These are phyloP conservation scores for Saitozyma podzolica DNA, from an alignment of 768 basidiomycete genomes.

Conservation along the genomic window DNA sequence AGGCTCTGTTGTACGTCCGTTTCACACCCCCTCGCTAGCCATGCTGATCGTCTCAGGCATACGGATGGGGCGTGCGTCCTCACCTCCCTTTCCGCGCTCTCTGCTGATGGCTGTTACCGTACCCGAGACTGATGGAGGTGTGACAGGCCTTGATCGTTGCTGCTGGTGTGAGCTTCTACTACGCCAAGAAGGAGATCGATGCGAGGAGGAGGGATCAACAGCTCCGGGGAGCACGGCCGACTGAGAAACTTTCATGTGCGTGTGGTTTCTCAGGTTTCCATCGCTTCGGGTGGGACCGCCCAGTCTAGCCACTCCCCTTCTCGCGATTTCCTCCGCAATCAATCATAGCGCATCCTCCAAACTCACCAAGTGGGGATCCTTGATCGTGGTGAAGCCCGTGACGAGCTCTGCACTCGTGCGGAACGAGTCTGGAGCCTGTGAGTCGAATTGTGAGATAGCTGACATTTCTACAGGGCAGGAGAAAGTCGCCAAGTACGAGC, in stretches of 20 bases:
- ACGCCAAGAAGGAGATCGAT: slow-evolving; percentile 33
- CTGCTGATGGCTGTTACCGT: not conserved
- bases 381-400: not conserved
- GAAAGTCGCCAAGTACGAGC: slow-evolving; percentile 9
- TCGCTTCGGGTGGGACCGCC: not conserved
- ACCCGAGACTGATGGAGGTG: not conserved
- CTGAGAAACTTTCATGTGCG: slow-evolving; percentile 34
- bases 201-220: slow-evolving; percentile 22
- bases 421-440: not conserved
- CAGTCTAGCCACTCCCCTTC: not conserved
- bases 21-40: not conserved
- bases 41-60: slow-evolving; percentile 19
- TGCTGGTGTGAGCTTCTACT: slow-evolving; percentile 30
- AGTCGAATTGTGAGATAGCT: not conserved
- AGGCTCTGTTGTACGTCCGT: slow-evolving; percentile 29
- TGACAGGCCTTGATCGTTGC: slow-evolving; percentile 33
- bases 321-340: not conserved
- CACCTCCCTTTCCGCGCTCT: not conserved
- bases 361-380: not conserved
- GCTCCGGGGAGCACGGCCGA: slow-evolving; percentile 17
- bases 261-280: not conserved
- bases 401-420: not conserved
- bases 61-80: slow-evolving; percentile 40
- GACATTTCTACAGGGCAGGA: slow-evolving; percentile 15
- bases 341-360: not conserved